Evolutionary conservation across 2,329 filamentous ascomycete genomes (phyloP).

Genomic region (Paecilomyces fulvus): DNA sequence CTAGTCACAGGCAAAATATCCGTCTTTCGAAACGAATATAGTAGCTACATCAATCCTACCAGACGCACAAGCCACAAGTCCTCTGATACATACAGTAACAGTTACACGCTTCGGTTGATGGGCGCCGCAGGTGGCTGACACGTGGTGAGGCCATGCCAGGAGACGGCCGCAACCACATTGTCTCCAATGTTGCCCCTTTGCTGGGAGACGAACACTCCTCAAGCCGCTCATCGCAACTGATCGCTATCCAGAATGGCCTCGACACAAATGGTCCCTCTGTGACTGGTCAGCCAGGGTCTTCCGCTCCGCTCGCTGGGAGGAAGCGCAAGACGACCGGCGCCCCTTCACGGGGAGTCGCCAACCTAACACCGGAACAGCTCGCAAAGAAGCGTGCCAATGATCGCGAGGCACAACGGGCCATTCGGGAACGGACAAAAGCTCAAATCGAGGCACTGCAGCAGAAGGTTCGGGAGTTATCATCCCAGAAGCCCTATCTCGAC

Average conservation of each 20-base stretch:
- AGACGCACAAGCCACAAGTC: not conserved
- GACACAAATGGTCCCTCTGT: conserved; percentile 20
- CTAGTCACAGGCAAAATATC: not conserved
- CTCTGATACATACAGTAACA: not conserved
- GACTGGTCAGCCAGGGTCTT: conserved; percentile 14
- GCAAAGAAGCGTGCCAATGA: conserved; percentile 88
- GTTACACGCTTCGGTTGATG: conserved; percentile 16
- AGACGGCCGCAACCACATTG: conserved; percentile 11
- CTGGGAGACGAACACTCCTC: conserved; percentile 12
- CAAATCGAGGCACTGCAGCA: conserved; percentile 69
- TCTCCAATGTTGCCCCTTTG: conserved; percentile 16
- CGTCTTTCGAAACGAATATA: not conserved
- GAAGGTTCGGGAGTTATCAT: conserved; percentile 66
- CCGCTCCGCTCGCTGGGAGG: conserved; percentile 20
- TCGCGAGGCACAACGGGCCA: conserved; percentile 76
- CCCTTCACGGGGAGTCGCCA: conserved; percentile 67
- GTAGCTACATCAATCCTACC: not conserved
- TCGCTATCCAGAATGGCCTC: conserved; percentile 7
- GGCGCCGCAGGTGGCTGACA: conserved; percentile 14
- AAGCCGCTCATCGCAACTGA: not conserved
- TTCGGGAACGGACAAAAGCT: conserved; percentile 70
- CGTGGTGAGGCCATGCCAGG: conserved; percentile 24
- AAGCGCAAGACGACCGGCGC: conserved; percentile 36
- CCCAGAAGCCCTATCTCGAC: conserved; percentile 74
- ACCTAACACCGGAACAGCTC: conserved; percentile 78